These are phyloP conservation scores for Cladorrhinum samala DNA, from an alignment of 495 filamentous ascomycete species.

Conservation along the genomic window DNA sequence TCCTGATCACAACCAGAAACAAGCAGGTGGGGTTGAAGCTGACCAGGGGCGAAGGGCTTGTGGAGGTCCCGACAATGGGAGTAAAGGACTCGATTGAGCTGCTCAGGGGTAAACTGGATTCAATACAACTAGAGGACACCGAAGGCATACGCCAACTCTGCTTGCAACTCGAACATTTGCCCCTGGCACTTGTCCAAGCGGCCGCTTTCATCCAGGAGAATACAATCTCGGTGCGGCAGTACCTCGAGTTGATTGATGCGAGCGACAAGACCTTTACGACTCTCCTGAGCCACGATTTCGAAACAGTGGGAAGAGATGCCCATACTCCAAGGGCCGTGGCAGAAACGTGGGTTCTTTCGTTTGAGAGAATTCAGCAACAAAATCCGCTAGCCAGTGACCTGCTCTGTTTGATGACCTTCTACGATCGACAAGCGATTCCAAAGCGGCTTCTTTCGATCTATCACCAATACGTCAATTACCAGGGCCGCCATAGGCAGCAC, in stretches of 20 bases:
- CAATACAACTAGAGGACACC: not conserved
- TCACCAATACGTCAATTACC: no score
- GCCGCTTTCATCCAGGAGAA: constrained; percentile 45
- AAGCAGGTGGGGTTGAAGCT: constrained; percentile 22
- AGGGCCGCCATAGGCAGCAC: no score
- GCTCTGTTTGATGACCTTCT: constrained; percentile 37
- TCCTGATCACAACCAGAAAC: constrained; percentile 38
- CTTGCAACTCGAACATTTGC: constrained; percentile 33
- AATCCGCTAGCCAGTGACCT: constrained; percentile 34
- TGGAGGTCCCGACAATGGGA: constrained; percentile 30
- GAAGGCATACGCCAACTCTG: no score
- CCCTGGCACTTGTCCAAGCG: constrained; percentile 45
- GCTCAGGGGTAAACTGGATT: constrained; percentile 7
- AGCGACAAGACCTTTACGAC: constrained; percentile 19
- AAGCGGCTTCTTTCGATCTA: constrained; percentile 29
- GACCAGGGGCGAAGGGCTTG: constrained; percentile 7
- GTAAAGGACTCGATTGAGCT: constrained; percentile 19
- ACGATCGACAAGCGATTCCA: constrained; percentile 40
- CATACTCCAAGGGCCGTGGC: constrained; percentile 26
- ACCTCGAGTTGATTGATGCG: constrained; percentile 27
- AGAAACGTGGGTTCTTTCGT: constrained; percentile 33
- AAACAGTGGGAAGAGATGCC: constrained; percentile 22
- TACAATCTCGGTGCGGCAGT: constrained; percentile 20
- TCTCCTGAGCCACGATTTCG: constrained; percentile 21
- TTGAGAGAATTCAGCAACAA: constrained; percentile 35